Evolutionary conservation across 106 monocot species (phyloP), one percentile per base, ranked within the genome.

Genomic region (Allium cepa): DNA sequence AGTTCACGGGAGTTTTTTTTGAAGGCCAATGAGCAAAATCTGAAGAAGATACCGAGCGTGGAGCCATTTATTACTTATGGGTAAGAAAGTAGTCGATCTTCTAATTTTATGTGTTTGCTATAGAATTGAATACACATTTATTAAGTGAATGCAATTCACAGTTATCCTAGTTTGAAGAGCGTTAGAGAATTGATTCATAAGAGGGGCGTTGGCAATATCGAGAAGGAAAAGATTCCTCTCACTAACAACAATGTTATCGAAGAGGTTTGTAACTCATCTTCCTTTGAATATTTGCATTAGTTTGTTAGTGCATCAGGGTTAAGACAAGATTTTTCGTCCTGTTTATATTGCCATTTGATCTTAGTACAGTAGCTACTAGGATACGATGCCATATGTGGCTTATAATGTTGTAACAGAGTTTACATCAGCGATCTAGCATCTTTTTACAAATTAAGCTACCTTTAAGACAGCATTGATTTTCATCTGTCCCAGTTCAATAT

Each of bases 51-150:
- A 66, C 77, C 87, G 26, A 68, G 60, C 67, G 93, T 90, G 13
- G 90, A 99, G 62, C 99, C 99, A 46, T 99, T 79, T 72, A 66
- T 99, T 49, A 85, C 99, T 47, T 99, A 85, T 66, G 99, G 99
- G 99, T 99, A 93, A 86, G 7, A 36, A 60, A 55, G 27, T 36
- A 36, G 36, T 36, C 5, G 36, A 3, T 36, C 36, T 36, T 36
- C 36, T 36, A 36, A 36, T 36, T 36, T 36, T 36, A 5, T 36
- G 36, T 36, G 36, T 36, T 22, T 36, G 36, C 36, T 36, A 36
- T 3, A 36, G 5, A 36, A 36, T 3, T 36, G 36, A 36, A 36
- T 36, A 5, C 5, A 61, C 26, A 4, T n/a, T n/a, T n/a, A n/a
- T 10, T 52, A 62, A 67, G 47, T 68, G 46, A n/a, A 49, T 67